These are phyloP conservation scores for Shiraia sp. DNA, from an alignment of 2,329 filamentous ascomycete genomes.

Conservation along the genomic window DNA sequence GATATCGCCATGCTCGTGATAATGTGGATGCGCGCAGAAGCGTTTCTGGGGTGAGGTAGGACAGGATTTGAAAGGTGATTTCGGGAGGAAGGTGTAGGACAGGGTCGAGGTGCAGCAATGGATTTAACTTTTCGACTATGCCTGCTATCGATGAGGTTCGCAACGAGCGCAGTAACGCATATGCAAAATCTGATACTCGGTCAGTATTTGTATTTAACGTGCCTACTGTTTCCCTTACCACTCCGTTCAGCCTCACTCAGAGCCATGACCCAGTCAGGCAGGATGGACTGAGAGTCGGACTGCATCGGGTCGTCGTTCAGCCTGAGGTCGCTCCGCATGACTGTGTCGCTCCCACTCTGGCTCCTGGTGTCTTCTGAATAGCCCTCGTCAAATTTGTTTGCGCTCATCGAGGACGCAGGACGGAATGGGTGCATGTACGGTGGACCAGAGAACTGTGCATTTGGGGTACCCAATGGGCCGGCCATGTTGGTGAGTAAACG, in stretches of 20 bases:
- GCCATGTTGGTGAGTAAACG: conserved; percentile 30
- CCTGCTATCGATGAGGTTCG: conserved; percentile 78
- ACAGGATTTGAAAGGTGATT: conserved; percentile 86
- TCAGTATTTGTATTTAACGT: background rate
- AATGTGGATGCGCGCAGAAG: conserved; percentile 78
- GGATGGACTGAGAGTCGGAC: conserved; percentile 37
- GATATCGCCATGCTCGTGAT: conserved; percentile 78
- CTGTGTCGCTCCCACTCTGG: conserved; percentile 48
- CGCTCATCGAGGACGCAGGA: conserved; percentile 41
- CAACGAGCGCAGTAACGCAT: conserved; percentile 75
- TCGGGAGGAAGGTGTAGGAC: conserved; percentile 83
- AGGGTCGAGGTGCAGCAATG: conserved; percentile 91
- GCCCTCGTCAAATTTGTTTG: conserved; percentile 71
- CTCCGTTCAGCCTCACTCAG: conserved; percentile 60
- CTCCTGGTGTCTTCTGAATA: conserved; percentile 76
- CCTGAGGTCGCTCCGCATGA: conserved; percentile 41
- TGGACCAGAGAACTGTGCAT: conserved; percentile 33
- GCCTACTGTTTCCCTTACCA: conserved; percentile 46
- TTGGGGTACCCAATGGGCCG: conserved; percentile 28
- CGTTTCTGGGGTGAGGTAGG: conserved; percentile 80
- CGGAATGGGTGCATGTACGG: conserved; percentile 44
- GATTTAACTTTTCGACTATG: conserved; percentile 78
- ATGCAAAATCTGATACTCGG: conserved; percentile 69
- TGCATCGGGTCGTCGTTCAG: conserved; percentile 42
- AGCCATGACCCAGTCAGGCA: conserved; percentile 60